Conservation (phyloP, 1,284 basidiomycete genomes). For the Ceratobasidium sp. region DNA sequence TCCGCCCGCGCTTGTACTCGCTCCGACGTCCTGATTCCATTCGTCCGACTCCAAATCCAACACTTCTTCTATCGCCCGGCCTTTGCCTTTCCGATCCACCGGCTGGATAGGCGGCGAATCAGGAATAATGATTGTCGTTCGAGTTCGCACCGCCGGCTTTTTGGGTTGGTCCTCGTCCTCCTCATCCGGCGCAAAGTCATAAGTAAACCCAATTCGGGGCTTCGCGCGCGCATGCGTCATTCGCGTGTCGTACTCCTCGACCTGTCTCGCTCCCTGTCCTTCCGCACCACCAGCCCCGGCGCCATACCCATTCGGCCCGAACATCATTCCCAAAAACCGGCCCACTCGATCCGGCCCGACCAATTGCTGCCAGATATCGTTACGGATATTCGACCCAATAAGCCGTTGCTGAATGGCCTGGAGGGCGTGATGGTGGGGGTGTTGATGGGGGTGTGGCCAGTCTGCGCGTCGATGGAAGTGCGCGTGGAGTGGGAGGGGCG, state of each 20-base stretch:
- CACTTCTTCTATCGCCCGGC: not conserved
- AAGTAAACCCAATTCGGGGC: conserved; percentile 28
- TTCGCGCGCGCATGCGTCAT: conserved; percentile 37
- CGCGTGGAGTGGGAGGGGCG: not conserved
- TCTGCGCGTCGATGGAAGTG: not conserved
- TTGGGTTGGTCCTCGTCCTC: not conserved
- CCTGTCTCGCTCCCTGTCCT: not conserved
- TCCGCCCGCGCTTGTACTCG: not conserved
- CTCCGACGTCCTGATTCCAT: not conserved
- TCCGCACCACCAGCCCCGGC: not conserved
- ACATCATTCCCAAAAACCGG: not conserved
- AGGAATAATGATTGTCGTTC: conserved; percentile 35
- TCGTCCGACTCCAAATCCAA: conserved; percentile 16
- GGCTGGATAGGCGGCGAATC: conserved; percentile 27
- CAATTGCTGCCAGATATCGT: not conserved
- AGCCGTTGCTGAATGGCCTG: not conserved
- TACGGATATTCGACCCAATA: not conserved
- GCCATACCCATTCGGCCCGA: not conserved
- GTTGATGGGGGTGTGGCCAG: conserved; percentile 1
- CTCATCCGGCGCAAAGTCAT: conserved; percentile 32
- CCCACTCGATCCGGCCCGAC: not conserved
- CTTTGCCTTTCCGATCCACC: conserved; percentile 27
- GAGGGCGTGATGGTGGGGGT: not conserved
- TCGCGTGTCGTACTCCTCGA: conserved; percentile 31
- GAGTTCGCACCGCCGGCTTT: conserved; percentile 8